These are phyloP conservation scores for Sporisorium graminicola DNA, from an alignment of 1,284 basidiomycete species.

Conservation along the genomic window DNA sequence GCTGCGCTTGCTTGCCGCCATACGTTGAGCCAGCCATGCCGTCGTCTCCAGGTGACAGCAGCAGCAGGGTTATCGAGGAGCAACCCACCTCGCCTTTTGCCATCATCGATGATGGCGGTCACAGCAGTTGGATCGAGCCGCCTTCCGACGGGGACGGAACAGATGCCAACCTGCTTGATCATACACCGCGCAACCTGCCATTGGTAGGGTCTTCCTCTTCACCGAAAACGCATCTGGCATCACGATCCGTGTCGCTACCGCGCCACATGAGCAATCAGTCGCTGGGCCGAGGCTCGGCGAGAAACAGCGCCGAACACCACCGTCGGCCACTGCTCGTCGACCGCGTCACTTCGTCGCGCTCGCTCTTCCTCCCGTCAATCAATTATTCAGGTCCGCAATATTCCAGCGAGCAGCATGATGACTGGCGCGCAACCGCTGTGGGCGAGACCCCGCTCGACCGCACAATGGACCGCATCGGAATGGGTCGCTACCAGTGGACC, in stretches of 20 bases:
- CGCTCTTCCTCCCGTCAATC: conserved; percentile 33
- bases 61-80: background rate
- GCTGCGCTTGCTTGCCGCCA: too few species aligned
- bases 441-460: conserved; percentile 64
- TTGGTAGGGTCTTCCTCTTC: conserved; percentile 10
- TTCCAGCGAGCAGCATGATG: background rate
- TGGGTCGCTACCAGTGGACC: conserved; percentile 74
- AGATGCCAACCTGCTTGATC: background rate
- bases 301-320: conserved; percentile 22
- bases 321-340: conserved; percentile 41
- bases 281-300: conserved; percentile 24
- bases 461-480: conserved; percentile 88
- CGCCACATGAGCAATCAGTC: conserved; percentile 29
- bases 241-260: conserved; percentile 15
- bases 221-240: background rate
- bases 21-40: conserved; percentile 18
- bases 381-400: conserved; percentile 19
- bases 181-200: background rate
- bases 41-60: conserved; percentile 13
- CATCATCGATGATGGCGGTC: conserved; percentile 27
- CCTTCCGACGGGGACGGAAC: background rate
- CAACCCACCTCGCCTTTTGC: background rate
- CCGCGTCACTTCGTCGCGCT: conserved; percentile 30
- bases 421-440: conserved; percentile 50
- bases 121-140: conserved; percentile 34